These are phyloP conservation scores for Penicillium sp. DNA, from an alignment of 2,329 filamentous ascomycete genomes.

Conservation along the genomic window DNA sequence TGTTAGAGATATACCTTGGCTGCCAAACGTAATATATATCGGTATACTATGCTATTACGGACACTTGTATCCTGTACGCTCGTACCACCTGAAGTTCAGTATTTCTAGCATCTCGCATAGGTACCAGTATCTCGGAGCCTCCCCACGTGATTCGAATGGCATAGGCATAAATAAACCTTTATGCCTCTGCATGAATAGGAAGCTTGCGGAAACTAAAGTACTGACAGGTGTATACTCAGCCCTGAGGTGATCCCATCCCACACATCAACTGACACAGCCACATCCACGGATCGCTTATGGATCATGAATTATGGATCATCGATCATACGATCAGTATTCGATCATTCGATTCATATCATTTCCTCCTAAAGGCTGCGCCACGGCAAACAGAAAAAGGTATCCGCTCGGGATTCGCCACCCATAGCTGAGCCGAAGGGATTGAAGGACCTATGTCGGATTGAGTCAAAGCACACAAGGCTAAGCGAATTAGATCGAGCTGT, in stretches of 20 bases:
- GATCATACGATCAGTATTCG: too few species aligned
- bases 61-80: background rate
- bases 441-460: background rate
- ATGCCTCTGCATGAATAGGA: background rate
- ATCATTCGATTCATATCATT: background rate
- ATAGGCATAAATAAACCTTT: background rate
- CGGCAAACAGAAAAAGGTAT: conserved; percentile 5
- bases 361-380: background rate
- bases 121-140: background rate
- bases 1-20: background rate
- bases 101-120: background rate
- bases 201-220: background rate
- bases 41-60: background rate
- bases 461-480: conserved; percentile 8
- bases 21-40: background rate
- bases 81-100: background rate
- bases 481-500: conserved; percentile 5
- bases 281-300: background rate
- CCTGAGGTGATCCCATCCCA: conserved; percentile 3
- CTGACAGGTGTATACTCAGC: background rate
- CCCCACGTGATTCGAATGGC: background rate
- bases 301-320: background rate
- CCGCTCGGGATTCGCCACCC: background rate
- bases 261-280: conserved; percentile 1
- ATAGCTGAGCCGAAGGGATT: background rate